phyloP scores from a whole-genome alignment of 495 filamentous ascomycete genomes.

The Xylaria bambusicola region DNA sequence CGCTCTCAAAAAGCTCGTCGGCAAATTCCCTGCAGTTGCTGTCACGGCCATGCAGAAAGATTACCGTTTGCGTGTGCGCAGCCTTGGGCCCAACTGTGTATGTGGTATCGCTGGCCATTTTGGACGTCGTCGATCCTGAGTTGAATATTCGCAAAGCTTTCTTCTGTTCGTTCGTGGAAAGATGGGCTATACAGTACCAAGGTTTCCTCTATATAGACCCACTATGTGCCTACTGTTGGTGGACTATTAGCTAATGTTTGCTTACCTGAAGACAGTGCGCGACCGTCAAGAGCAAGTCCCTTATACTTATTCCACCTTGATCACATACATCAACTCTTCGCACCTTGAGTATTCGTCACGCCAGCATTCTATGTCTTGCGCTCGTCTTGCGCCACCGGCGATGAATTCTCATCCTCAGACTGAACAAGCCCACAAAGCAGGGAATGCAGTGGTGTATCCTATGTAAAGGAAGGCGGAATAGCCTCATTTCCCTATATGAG shows the following conservation, averaged over 20 bases:
- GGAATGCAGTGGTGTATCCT: background rate
- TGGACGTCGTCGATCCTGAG: slow-evolving; percentile 2
- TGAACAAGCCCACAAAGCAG: slow-evolving; percentile 6
- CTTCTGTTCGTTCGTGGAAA: slow-evolving; percentile 2
- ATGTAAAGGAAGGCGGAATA: too few species aligned
- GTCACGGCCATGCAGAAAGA: slow-evolving; percentile 57
- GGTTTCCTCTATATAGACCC: background rate
- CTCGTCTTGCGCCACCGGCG: too few species aligned
- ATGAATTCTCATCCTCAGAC: slow-evolving; percentile 6
- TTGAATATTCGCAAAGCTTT: slow-evolving; percentile 6
- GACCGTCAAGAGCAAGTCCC: slow-evolving; percentile 6
- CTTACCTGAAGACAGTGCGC: too few species aligned
- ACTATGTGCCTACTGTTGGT: background rate
- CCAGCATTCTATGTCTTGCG: slow-evolving; percentile 3
- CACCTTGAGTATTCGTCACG: background rate
- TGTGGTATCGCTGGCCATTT: slow-evolving; percentile 15
- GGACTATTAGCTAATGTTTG: background rate
- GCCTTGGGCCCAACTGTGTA: slow-evolving; percentile 1
- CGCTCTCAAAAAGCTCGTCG: slow-evolving; percentile 45
- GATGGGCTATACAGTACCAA: background rate
- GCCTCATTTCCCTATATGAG: too few species aligned
- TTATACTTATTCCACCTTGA: background rate
- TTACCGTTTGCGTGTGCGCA: slow-evolving; percentile 55
- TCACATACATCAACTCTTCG: slow-evolving; percentile 6
- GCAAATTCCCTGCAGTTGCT: slow-evolving; percentile 54